These are phyloP conservation scores for Candida khao-thaluensis DNA, from an alignment of 805 yeast species.

Conservation along the genomic window DNA sequence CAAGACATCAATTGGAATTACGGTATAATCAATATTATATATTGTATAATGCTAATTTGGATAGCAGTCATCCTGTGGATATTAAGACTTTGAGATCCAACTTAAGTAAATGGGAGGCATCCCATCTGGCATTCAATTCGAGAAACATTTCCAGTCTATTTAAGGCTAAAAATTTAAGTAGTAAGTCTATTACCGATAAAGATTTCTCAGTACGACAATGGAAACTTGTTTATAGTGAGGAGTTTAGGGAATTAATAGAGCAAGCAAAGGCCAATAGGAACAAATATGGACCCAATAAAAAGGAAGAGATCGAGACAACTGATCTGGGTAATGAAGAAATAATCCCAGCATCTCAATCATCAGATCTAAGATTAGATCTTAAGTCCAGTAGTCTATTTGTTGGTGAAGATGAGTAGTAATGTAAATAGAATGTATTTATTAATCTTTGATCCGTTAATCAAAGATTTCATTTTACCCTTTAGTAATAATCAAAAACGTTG, in stretches of 20 bases:
- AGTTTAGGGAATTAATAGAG: slow-evolving; percentile 37
- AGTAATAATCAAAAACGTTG: no score
- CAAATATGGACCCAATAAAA: background rate
- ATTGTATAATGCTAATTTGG: slow-evolving; percentile 79
- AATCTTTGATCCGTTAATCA: no score
- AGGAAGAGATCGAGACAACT: background rate
- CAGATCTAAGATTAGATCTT: slow-evolving; percentile 1
- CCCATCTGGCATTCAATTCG: slow-evolving; percentile 33
- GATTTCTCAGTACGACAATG: slow-evolving; percentile 47
- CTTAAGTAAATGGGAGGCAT: slow-evolving; percentile 66
- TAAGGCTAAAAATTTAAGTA: slow-evolving; percentile 19
- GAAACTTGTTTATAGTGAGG: slow-evolving; percentile 38
- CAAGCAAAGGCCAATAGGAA: slow-evolving; percentile 27
- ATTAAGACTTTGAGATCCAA: slow-evolving; percentile 54
- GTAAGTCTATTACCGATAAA: slow-evolving; percentile 42
- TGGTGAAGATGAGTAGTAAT: slow-evolving; percentile 5
- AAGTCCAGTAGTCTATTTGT: slow-evolving; percentile 7
- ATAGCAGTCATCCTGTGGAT: slow-evolving; percentile 62
- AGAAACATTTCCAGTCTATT: slow-evolving; percentile 23
- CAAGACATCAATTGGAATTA: slow-evolving; percentile 59
- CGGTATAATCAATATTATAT: slow-evolving; percentile 77
- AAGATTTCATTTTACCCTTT: no score
- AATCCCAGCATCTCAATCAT: slow-evolving; percentile 4
- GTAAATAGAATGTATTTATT: slow-evolving; percentile 1
- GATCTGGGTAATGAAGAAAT: background rate